Base-by-base conservation (phyloP, 2,329 filamentous ascomycete genomes). In the Clarireedia hainanense region DNA sequence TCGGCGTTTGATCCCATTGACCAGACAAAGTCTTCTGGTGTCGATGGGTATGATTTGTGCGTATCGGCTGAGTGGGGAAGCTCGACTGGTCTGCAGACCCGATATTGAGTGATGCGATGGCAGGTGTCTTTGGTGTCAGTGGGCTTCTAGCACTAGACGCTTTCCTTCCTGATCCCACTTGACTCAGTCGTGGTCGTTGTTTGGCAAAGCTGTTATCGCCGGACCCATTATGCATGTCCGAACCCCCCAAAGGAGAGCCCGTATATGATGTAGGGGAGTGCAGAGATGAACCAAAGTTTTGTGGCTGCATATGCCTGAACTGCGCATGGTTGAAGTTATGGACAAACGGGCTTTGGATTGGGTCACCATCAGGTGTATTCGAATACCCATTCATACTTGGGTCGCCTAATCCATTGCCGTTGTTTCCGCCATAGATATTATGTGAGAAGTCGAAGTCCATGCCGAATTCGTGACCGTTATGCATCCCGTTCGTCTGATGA, bases 291-390 rank as follows among this genome's bases (percentile, higher is more conserved):
- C 75, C 76, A 58, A 84, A 80, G 15, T 78, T 74, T 15, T 76
- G 75, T 67, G 76, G 77, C 53, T 83, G 80, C 65, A 87, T 84
- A 57, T 81, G 80, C 46, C 87, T 83, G 70, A 90, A 95, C 61
- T 91, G 88, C 37, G 79, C 78, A 67, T 88, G 87, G 72, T 85
- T 86, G 75, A 91, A 94, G 67, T 80, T 84, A 64, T 87, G 82
- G 43, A 88, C 80, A 67, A 91, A 96, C 0, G 92, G 92, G 65
- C 91, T 96, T 67, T 95, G 89, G 58, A 96, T 92, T 5, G 92
- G 91, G 52, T 90, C 87, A 52, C 90, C 90, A 59, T 97, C 92
- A 3, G 92, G 91, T 2, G 91, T 96, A 69, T 89, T 89, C 20
- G 92, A 96, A 72, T 88, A 97, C 59, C 89, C 83, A 67, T 88